Percentiles rank a stretch among this genome's conserved stretches.
Conservation (phyloP, 148 eudicot genomes). For the Camellia sinensis region DNA sequence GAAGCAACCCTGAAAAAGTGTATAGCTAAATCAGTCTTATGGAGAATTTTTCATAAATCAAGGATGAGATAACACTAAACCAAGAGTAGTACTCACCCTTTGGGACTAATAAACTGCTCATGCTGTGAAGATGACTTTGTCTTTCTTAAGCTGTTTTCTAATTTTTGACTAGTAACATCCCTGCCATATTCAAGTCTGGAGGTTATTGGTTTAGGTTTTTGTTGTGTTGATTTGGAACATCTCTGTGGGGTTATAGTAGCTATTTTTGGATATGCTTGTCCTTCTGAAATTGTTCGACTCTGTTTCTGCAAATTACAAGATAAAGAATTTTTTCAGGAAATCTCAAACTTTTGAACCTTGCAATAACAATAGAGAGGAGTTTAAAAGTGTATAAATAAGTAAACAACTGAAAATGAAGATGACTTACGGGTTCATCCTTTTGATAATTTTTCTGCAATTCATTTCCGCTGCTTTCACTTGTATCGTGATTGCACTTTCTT, state of each 20-base stretch:
- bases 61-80: background rate
- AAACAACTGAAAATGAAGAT: background rate
- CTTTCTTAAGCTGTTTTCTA: constrained; percentile 31
- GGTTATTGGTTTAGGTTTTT: background rate
- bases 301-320: constrained; percentile 26
- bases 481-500: constrained; percentile 22
- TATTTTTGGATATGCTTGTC: constrained; percentile 14
- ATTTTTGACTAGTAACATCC: background rate
- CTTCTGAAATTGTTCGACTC: constrained; percentile 9
- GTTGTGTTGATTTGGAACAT: constrained; percentile 11
- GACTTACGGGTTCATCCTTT: constrained; percentile 32
- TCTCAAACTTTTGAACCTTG: background rate
- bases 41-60: background rate
- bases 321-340: background rate
- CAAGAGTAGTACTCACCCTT: constrained; percentile 36
- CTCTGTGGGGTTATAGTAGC: constrained; percentile 25
- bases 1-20: constrained; percentile 24
- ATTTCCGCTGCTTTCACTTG: constrained; percentile 19
- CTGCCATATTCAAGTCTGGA: too few species aligned
- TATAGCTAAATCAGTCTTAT: background rate
- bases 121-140: constrained; percentile 27
- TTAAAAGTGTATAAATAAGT: too few species aligned
- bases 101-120: constrained; percentile 30
- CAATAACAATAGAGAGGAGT: background rate
- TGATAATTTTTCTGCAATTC: constrained; percentile 15